These are phyloP conservation scores for Fagus sylvatica DNA, from an alignment of 306 rosid genomes.

Conservation along the genomic window DNA sequence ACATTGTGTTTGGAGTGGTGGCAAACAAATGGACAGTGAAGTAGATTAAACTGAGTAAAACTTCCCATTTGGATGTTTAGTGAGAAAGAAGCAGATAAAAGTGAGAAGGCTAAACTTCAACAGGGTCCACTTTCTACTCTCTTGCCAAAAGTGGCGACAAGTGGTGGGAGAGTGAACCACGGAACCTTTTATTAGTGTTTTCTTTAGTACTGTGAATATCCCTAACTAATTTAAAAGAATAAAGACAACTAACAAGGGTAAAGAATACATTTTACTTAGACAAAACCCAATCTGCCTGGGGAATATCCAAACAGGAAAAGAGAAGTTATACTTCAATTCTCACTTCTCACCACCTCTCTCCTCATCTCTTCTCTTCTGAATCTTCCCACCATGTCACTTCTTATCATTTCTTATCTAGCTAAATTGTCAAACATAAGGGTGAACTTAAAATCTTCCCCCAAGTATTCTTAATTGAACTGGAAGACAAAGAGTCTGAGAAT, in stretches of 20 bases:
- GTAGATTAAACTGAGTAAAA: background rate
- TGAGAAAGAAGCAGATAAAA: background rate
- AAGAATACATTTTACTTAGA: background rate
- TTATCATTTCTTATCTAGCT: background rate
- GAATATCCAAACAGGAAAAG: background rate
- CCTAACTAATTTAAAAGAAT: background rate
- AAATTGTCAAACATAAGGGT: background rate
- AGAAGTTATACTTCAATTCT: background rate
- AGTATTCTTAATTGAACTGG: background rate
- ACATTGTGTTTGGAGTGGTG: background rate
- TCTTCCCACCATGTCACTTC: background rate
- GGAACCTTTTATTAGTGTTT: background rate
- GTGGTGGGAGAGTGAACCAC: background rate
- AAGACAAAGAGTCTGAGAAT: background rate
- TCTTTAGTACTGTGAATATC: background rate
- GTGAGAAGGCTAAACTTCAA: background rate
- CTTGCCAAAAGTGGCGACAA: background rate
- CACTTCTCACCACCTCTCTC: background rate
- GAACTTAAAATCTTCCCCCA: background rate
- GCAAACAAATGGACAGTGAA: background rate
- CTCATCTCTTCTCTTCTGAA: background rate
- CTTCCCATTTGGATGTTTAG: background rate
- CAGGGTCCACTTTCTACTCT: background rate
- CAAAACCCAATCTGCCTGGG: background rate
- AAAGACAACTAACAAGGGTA: background rate